phyloP scores from a whole-genome alignment of 371 early-diverging fungal genomes.

The Rhizopus microsporus region DNA sequence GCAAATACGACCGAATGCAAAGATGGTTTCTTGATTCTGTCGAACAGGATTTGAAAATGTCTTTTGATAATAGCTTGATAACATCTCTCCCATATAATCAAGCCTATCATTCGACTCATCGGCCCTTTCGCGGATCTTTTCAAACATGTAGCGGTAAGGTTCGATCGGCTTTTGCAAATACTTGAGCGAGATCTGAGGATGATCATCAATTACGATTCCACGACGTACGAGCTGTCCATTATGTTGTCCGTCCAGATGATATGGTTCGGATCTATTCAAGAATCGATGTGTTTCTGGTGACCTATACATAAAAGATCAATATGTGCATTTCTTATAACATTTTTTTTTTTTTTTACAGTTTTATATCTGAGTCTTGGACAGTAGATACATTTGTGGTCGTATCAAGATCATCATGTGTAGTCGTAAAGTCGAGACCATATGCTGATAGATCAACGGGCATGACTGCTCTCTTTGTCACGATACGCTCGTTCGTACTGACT shows the following conservation, averaged over 20 bases:
- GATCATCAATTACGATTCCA: neutral
- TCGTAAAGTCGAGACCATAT: slow-evolving; percentile 12
- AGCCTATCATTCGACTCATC: slow-evolving; percentile 74
- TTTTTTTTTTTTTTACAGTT: slow-evolving; percentile 21
- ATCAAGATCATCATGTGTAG: slow-evolving; percentile 5
- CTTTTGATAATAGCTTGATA: slow-evolving; percentile 49
- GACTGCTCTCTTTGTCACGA: slow-evolving; percentile 11
- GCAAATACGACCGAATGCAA: slow-evolving; percentile 70
- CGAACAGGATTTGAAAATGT: slow-evolving; percentile 65
- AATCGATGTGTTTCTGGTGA: slow-evolving; percentile 16
- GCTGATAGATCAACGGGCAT: slow-evolving; percentile 20
- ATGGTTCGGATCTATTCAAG: slow-evolving; percentile 21
- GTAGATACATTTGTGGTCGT: neutral
- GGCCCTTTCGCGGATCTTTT: slow-evolving; percentile 72
- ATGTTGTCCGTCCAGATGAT: slow-evolving; percentile 35
- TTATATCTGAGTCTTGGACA: slow-evolving; percentile 4
- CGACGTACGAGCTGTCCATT: slow-evolving; percentile 24
- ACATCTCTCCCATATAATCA: slow-evolving; percentile 63
- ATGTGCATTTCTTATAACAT: slow-evolving; percentile 2
- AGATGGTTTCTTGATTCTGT: slow-evolving; percentile 44
- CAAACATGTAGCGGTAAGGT: slow-evolving; percentile 89
- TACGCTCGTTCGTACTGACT: slow-evolving; percentile 1
- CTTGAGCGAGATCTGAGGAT: slow-evolving; percentile 17
- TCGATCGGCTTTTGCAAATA: slow-evolving; percentile 52
- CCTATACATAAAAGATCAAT: slow-evolving; percentile 1